These are phyloP conservation scores for Lactarius deliciosus DNA, from an alignment of 768 basidiomycete genomes.

Conservation along the genomic window DNA sequence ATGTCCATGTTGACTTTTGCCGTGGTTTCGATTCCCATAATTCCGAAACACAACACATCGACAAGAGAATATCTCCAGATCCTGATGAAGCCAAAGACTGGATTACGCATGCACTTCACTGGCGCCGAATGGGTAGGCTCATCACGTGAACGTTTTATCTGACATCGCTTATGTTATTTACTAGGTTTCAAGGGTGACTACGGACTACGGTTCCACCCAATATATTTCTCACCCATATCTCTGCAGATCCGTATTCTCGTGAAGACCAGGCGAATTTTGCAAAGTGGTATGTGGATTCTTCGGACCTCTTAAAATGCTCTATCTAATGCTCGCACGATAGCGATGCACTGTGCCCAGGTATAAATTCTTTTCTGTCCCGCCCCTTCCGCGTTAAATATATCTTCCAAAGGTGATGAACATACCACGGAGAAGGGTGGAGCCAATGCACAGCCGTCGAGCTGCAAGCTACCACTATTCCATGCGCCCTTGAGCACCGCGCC, in stretches of 20 bases:
- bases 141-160: slow-evolving; percentile 23
- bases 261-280: slow-evolving; percentile 53
- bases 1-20: slow-evolving; percentile 57
- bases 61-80: slow-evolving; percentile 43
- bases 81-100: slow-evolving; percentile 51
- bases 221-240: not conserved
- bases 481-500: slow-evolving; percentile 35
- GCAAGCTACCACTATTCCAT: slow-evolving; percentile 54
- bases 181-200: slow-evolving; percentile 52
- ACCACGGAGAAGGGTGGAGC: slow-evolving; percentile 33
- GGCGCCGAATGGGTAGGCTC: slow-evolving; percentile 45
- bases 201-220: too few relatives aligned
- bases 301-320: slow-evolving; percentile 21
- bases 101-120: slow-evolving; percentile 53
- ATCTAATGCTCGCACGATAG: slow-evolving; percentile 33
- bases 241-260: slow-evolving; percentile 54
- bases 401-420: slow-evolving; percentile 48
- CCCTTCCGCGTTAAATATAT: not conserved
- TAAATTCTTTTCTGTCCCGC: too few relatives aligned
- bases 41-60: slow-evolving; percentile 48
- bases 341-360: slow-evolving; percentile 53
- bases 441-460: slow-evolving; percentile 50
- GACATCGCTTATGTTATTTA: not conserved
- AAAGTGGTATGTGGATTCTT: slow-evolving; percentile 39
- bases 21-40: slow-evolving; percentile 44